Conservation (phyloP, 768 basidiomycete species). For the Cyclocybe cylindracea region DNA sequence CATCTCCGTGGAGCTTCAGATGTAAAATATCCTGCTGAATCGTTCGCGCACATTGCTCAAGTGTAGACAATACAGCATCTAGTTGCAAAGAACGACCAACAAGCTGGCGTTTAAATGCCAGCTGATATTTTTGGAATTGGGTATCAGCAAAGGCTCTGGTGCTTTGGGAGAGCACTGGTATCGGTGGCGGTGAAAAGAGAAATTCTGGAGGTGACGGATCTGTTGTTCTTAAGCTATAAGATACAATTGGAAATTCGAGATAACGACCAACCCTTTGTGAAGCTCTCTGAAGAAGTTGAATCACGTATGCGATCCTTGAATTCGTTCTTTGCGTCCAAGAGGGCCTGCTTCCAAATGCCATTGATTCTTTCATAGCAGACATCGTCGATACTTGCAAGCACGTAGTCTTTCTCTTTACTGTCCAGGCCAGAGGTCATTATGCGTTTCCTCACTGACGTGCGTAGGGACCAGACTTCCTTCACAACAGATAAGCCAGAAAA, state of each 20-base stretch:
- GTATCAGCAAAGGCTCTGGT: conserved; percentile 35
- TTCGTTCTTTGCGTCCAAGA: conserved; percentile 13
- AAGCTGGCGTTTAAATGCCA: conserved; percentile 63
- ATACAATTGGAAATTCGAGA: background rate
- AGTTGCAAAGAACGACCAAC: conserved; percentile 63
- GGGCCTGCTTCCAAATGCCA: conserved; percentile 53
- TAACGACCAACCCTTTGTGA: too few relatives aligned
- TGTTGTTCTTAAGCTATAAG: conserved; percentile 22
- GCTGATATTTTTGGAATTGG: conserved; percentile 63
- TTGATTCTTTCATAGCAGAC: conserved; percentile 55
- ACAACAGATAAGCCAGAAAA: conserved; percentile 58
- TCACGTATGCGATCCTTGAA: conserved; percentile 19
- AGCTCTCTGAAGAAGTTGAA: background rate
- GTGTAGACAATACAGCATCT: conserved; percentile 52
- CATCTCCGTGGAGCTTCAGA: conserved; percentile 41
- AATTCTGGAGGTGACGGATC: conserved; percentile 53
- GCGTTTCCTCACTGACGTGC: conserved; percentile 51
- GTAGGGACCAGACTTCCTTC: conserved; percentile 72
- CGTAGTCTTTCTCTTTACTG: conserved; percentile 41
- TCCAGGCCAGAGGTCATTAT: conserved; percentile 45
- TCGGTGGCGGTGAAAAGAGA: conserved; percentile 55
- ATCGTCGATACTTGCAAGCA: conserved; percentile 52
- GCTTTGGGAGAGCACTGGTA: conserved; percentile 46
- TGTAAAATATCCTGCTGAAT: conserved; percentile 61
- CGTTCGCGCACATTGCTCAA: conserved; percentile 61